Conservation (phyloP, 768 basidiomycete genomes). For the Clitopilus passeckerianus region DNA sequence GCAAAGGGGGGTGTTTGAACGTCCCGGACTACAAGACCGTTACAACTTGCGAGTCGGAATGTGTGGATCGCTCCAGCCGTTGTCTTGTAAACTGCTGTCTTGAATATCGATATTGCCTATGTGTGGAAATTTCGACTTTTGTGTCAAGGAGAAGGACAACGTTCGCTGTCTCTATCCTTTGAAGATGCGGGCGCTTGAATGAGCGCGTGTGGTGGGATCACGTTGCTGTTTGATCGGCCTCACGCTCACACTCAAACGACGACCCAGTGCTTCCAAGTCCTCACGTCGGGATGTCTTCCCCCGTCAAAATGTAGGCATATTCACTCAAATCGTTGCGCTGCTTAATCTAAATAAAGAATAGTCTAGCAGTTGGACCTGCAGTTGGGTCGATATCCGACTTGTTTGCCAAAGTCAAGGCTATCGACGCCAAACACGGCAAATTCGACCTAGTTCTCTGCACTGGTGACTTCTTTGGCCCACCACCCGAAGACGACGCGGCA, state of each 20-base stretch:
- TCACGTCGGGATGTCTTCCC: conserved; percentile 14
- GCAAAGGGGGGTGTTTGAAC: no score
- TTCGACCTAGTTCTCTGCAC: conserved; percentile 80
- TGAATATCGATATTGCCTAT: no score
- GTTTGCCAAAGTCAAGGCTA: conserved; percentile 74
- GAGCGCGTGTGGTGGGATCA: not conserved
- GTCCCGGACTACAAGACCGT: no score
- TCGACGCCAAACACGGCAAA: conserved; percentile 90
- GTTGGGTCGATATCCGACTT: conserved; percentile 70
- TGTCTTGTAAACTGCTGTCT: no score
- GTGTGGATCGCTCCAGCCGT: no score
- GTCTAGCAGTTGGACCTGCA: conserved; percentile 78
- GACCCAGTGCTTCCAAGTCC: no score
- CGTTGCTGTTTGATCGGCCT: not conserved
- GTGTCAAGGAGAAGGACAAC: no score
- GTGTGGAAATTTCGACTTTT: no score
- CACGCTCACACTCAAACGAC: no score
- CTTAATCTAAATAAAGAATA: conserved; percentile 7
- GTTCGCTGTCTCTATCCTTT: no score
- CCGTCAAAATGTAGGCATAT: conserved; percentile 31
- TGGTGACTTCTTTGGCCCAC: conserved; percentile 81
- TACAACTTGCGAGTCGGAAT: no score
- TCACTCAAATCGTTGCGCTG: not conserved
- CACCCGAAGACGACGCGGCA: conserved; percentile 25
- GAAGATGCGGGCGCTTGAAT: not conserved